phyloP scores from a whole-genome alignment of 768 basidiomycete species.

The Tylopilus intermedius region DNA sequence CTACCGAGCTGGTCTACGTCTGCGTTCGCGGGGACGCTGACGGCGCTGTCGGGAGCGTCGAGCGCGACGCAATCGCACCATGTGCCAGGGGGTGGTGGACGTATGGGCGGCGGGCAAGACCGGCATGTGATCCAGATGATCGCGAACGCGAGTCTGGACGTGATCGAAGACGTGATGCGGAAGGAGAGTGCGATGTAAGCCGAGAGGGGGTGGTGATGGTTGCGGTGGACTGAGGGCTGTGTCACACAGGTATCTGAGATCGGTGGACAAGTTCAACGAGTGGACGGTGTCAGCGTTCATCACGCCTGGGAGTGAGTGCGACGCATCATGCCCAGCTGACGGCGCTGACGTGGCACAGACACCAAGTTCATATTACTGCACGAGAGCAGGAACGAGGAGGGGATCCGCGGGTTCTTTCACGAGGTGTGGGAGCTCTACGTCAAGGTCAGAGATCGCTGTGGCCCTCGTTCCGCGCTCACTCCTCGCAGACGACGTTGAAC shows the following conservation, averaged over 20 bases:
- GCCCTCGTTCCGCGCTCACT: not conserved
- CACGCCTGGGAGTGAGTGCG: constrained; percentile 81
- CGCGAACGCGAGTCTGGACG: constrained; percentile 92
- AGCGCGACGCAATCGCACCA: constrained; percentile 61
- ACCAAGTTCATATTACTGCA: constrained; percentile 94
- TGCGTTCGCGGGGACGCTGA: constrained; percentile 85
- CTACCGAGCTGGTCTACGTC: constrained; percentile 88
- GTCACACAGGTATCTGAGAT: constrained; percentile 79
- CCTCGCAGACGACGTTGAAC: constrained; percentile 71
- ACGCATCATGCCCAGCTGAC: not conserved
- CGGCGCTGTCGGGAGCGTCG: constrained; percentile 80
- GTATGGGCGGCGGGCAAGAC: constrained; percentile 78
- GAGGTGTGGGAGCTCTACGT: constrained; percentile 98
- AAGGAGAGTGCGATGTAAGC: constrained; percentile 76
- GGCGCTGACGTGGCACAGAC: constrained; percentile 44
- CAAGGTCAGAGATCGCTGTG: constrained; percentile 53
- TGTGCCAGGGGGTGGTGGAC: constrained; percentile 55
- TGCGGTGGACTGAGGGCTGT: constrained; percentile 15
- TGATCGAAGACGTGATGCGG: constrained; percentile 88
- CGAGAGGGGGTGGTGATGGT: constrained; percentile 3
- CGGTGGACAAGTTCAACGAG: constrained; percentile 96
- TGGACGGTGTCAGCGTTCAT: constrained; percentile 98
- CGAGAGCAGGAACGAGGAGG: constrained; percentile 95
- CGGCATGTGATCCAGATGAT: constrained; percentile 98
- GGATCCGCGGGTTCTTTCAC: constrained; percentile 85